Conservation (phyloP, 164 flowering plant genomes). For the Vitis labrusca region DNA sequence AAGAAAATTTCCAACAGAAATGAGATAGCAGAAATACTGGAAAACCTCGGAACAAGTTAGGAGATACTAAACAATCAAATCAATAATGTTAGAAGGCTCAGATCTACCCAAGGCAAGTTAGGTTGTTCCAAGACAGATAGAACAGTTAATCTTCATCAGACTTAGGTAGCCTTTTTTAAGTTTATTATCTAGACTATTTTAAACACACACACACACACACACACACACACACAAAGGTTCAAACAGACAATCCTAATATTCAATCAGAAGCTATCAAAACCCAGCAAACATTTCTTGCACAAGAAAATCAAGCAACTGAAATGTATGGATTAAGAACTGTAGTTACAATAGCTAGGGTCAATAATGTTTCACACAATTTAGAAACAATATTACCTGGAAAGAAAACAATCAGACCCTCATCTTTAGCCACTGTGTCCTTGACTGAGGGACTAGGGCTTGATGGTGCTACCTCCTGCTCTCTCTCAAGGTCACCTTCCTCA, state of each 20-base stretch:
- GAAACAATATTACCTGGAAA: conserved; percentile 67
- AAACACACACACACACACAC: too few relatives aligned
- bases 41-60: too few relatives aligned
- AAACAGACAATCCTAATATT: not conserved
- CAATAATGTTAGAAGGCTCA: too few relatives aligned
- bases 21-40: too few relatives aligned
- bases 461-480: conserved; percentile 41
- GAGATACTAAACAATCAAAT: too few relatives aligned
- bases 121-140: too few relatives aligned
- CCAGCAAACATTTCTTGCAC: not conserved
- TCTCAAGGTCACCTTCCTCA: conserved; percentile 86
- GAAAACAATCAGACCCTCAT: conserved; percentile 83
- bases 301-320: not conserved
- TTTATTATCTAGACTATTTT: not conserved
- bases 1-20: too few relatives aligned
- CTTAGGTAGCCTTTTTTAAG: too few relatives aligned
- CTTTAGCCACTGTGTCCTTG: conserved; percentile 59
- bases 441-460: conserved; percentile 38
- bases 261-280: not conserved
- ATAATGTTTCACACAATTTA: not conserved
- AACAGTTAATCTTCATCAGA: too few relatives aligned
- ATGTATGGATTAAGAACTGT: not conserved
- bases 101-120: not conserved
- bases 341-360: not conserved
- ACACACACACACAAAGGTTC: too few relatives aligned